These are phyloP conservation scores for Elaeis oleifera DNA, from an alignment of 202 grass and related monocot genomes.

Conservation along the genomic window DNA sequence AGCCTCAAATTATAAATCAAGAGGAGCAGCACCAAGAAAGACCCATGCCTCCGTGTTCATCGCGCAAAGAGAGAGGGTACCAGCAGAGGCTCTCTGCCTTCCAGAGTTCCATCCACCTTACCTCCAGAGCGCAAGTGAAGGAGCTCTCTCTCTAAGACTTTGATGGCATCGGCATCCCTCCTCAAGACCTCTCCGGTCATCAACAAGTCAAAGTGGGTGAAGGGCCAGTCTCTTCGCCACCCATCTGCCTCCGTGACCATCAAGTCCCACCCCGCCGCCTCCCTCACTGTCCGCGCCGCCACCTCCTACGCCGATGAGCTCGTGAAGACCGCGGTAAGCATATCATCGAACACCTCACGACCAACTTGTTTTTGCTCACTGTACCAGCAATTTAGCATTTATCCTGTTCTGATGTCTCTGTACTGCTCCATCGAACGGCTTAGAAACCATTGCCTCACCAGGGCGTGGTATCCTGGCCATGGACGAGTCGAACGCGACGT, in stretches of 20 bases:
- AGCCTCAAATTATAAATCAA: neutral
- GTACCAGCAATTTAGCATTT: too few relatives aligned
- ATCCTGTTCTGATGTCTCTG: too few relatives aligned
- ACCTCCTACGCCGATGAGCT: constrained; percentile 13
- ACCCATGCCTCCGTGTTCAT: constrained; percentile 18
- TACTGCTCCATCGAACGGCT: too few relatives aligned
- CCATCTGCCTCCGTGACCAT: neutral
- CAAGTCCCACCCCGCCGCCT: neutral
- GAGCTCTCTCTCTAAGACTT: neutral
- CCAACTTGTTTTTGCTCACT: too few relatives aligned
- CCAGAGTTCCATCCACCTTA: too few relatives aligned
- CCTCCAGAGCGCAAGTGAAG: too few relatives aligned
- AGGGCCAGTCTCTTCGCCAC: constrained; percentile 6
- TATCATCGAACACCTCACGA: too few relatives aligned
- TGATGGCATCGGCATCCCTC: constrained; percentile 16
- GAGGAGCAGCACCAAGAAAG: constrained; percentile 7
- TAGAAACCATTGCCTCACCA: constrained; percentile 10
- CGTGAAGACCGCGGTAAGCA: constrained; percentile 16
- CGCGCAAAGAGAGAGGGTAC: neutral
- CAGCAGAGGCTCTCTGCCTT: too few relatives aligned
- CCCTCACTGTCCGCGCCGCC: constrained; percentile 2
- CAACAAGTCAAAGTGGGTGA: constrained; percentile 15
- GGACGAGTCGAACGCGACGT: constrained; percentile 16
- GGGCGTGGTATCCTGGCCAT: constrained; percentile 11
- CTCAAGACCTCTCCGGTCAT: constrained; percentile 15